phyloP scores from a whole-genome alignment of 208 protist genomes.

The Leishmania aethiopica region DNA sequence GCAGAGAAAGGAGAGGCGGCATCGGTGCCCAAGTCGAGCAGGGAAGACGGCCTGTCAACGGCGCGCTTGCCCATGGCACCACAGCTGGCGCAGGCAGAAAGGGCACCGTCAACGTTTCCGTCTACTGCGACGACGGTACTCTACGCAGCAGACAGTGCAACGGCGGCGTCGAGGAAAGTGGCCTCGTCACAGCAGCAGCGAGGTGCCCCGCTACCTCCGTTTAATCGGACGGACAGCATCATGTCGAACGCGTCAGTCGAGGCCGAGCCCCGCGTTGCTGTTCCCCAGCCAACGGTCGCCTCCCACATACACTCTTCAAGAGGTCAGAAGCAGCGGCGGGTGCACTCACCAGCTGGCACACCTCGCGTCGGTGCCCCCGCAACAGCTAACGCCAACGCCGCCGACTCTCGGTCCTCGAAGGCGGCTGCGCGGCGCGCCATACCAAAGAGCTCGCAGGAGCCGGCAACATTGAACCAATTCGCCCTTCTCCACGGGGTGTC shows the following conservation, averaged over 20 bases:
- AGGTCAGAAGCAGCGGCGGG: neutral
- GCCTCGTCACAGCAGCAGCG: neutral
- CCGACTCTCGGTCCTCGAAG: neutral
- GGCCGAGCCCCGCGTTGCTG: slow-evolving; percentile 14
- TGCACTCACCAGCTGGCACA: neutral
- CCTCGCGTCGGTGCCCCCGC: neutral
- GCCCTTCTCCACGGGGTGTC: slow-evolving; percentile 40
- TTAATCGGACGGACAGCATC: neutral
- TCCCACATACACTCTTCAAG: slow-evolving; percentile 14
- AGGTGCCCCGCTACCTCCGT: neutral
- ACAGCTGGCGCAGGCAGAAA: neutral
- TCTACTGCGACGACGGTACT: neutral
- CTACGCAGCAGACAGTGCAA: neutral
- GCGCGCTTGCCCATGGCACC: neutral
- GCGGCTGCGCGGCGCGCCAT: slow-evolving; percentile 25
- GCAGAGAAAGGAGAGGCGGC: neutral
- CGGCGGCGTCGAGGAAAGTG: neutral
- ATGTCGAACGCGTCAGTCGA: slow-evolving; percentile 10
- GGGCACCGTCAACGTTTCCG: neutral
- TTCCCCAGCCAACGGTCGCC: slow-evolving; percentile 10
- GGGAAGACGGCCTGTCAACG: neutral
- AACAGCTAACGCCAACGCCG: too few species aligned
- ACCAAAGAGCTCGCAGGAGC: neutral
- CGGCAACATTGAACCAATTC: slow-evolving; percentile 41
- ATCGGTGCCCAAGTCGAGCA: neutral